Base-by-base conservation (phyloP, 2,329 filamentous ascomycete species). In the Aspergillus vadensis region DNA sequence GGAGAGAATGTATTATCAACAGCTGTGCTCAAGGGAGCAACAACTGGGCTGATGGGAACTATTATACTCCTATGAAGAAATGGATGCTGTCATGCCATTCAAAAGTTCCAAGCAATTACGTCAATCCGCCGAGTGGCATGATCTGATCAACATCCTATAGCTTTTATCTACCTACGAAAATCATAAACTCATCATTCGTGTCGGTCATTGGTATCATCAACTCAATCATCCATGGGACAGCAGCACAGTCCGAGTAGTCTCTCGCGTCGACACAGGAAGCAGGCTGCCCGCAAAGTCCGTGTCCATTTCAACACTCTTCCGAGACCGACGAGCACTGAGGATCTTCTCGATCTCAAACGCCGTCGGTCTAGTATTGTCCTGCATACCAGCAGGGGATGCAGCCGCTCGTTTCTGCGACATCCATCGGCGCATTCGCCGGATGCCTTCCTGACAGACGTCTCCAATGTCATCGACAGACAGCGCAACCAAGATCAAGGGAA, bases 401-500 rank as follows among this genome's bases (percentile, higher is more conserved):
- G 1, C 32, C 21, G 52, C 14, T 49, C 56, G 30, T 53, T 58
- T 53, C 25, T 21, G 43, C 17, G 63, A 67, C 15, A 69, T 47
- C 72, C 72, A 74, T 25, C 66, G 63, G 7, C 66, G 69, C 5
- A 69, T 59, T 8, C 65, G 63, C 3, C 68, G 59, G 1, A 66
- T 62, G 1, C 63, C 68, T 44, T 69, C 65, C 19, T 69, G 71
- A 50, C 69, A 72, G 21, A 67, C 70, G 50, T 73, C 65, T 3
- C 74, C 71, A 17, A 79, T 74, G 51, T 77, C 77, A 52, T 83
- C 81, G 14, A 82, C 71, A 1, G 74, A 74, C 2, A 83, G 72
- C 0, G 81, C 81, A 15, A 83, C 69, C 15, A 77, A 67, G 32
- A 83, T 77, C 49, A 84, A 71, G 0, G 81, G 81, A 21, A 85